phyloP scores from a whole-genome alignment of 2,329 filamentous ascomycete genomes.

The Arthroderma sp. region DNA sequence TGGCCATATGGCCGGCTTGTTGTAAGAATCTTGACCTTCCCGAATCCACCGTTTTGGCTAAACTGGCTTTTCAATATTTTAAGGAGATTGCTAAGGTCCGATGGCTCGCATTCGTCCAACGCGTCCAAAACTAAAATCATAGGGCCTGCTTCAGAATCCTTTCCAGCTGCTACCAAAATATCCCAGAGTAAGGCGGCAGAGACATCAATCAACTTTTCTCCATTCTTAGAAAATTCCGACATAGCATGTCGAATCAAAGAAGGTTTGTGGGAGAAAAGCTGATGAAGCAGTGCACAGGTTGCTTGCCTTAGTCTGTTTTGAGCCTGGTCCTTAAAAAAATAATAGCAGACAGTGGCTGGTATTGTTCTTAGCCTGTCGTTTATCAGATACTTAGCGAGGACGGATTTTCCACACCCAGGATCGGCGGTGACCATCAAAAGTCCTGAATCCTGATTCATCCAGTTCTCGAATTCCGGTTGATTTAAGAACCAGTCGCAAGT shows the following conservation, averaged over 20 bases:
- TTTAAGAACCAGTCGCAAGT: constrained; percentile 15
- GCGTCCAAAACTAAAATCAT: constrained; percentile 30
- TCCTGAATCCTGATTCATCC: constrained; percentile 11
- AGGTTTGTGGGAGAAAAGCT: constrained; percentile 21
- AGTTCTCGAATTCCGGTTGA: constrained; percentile 9
- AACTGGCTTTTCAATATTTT: constrained; percentile 17
- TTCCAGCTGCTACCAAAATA: constrained; percentile 13
- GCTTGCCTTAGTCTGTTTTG: constrained; percentile 21
- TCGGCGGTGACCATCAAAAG: constrained; percentile 30
- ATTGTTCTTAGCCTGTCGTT: constrained; percentile 17
- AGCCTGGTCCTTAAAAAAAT: constrained; percentile 35
- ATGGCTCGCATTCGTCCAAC: constrained; percentile 27
- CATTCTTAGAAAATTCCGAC: constrained; percentile 11
- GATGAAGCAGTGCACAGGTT: constrained; percentile 24
- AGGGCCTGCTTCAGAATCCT: constrained; percentile 9
- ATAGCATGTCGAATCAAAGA: constrained; percentile 12
- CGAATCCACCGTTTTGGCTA: neutral
- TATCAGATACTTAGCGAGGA: constrained; percentile 26
- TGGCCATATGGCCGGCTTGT: constrained; percentile 16
- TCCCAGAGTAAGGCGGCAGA: constrained; percentile 22
- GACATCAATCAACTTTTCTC: constrained; percentile 5
- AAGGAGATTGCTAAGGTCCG: constrained; percentile 13
- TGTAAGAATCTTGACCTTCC: constrained; percentile 25
- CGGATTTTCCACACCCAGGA: constrained; percentile 35
- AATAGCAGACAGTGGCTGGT: constrained; percentile 24